phyloP scores from a whole-genome alignment of 768 basidiomycete species.

The Lentinula edodes region DNA sequence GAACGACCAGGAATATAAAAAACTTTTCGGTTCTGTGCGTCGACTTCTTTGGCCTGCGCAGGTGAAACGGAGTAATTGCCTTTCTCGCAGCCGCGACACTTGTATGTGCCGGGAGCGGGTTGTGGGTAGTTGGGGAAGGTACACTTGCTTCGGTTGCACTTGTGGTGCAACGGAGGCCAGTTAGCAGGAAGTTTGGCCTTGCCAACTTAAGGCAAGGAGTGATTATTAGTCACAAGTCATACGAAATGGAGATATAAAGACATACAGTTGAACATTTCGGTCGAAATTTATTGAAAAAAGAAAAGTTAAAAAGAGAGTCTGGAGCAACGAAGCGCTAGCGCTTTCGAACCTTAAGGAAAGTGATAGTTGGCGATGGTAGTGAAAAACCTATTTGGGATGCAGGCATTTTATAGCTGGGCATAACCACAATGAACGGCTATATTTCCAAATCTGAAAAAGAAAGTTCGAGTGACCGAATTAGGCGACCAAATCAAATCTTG shows the following conservation, averaged over 20 bases:
- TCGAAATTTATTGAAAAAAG: background rate
- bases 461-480: too few relatives aligned
- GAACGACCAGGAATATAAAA: background rate
- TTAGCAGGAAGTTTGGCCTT: background rate
- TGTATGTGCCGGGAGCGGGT: background rate
- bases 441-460: too few relatives aligned
- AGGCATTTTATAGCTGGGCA: background rate
- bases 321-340: background rate
- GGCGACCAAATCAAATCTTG: background rate
- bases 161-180: slow-evolving; percentile 2
- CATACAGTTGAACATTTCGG: too few relatives aligned
- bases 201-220: background rate
- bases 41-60: background rate
- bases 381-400: too few relatives aligned
- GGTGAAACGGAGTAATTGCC: background rate
- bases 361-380: background rate
- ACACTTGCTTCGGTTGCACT: slow-evolving; percentile 1
- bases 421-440: background rate
- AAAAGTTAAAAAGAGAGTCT: background rate
- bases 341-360: background rate
- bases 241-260: background rate
- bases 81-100: slow-evolving; percentile 2
- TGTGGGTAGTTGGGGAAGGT: background rate
- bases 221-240: background rate
- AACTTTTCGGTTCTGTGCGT: background rate